phyloP scores from a whole-genome alignment of 23 red algal genomes.

The Agarophyton chilense region DNA sequence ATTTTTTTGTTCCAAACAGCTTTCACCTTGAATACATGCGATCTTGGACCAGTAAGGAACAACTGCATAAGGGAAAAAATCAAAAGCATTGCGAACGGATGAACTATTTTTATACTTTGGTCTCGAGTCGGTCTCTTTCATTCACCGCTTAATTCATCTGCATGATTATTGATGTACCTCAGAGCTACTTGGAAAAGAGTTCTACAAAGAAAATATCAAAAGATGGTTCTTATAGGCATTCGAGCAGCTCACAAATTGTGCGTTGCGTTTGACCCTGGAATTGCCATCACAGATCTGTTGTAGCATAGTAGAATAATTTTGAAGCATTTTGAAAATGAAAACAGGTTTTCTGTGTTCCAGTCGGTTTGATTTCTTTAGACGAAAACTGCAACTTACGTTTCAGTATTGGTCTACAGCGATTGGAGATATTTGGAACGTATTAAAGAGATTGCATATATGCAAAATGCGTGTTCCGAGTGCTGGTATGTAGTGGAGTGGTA shows the following conservation, averaged over 20 bases:
- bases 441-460: neutral
- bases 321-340: neutral
- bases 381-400: constrained; percentile 15
- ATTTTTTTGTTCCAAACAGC: neutral
- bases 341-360: neutral
- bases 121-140: neutral
- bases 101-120: neutral
- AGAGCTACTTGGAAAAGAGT: neutral
- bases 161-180: neutral
- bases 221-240: neutral
- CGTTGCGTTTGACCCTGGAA: neutral
- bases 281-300: neutral
- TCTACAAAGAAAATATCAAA: neutral
- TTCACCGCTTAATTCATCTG: neutral
- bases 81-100: neutral
- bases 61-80: neutral
- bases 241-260: neutral
- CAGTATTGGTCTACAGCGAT: neutral
- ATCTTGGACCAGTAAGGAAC: neutral
- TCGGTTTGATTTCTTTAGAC: neutral
- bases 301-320: neutral
- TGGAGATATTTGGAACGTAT: too few relatives aligned
- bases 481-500: too few relatives aligned
- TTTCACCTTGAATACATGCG: neutral
- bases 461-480: too few relatives aligned